Percentiles rank a stretch among this genome's conserved stretches.
Conservation (phyloP, 257 asterid species). For the Capsicum pubescens region DNA sequence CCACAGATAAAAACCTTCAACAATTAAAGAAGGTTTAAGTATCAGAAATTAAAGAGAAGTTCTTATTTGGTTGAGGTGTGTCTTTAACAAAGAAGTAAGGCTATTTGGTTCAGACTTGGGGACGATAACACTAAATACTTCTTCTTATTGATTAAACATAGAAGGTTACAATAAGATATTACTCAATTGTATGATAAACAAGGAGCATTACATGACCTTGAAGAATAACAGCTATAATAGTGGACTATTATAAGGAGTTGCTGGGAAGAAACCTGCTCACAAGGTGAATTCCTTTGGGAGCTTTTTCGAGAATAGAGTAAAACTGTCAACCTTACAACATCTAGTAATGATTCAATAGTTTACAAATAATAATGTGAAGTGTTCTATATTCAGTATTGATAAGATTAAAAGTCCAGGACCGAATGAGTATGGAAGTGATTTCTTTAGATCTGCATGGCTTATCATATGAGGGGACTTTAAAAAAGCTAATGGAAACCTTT, state of each 20-base stretch:
- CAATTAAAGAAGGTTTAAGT: neutral
- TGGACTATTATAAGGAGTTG: neutral
- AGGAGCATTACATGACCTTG: neutral
- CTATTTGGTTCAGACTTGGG: neutral
- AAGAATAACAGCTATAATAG: neutral
- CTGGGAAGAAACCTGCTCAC: neutral
- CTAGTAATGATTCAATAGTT: neutral
- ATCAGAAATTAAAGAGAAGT: neutral
- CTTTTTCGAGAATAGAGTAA: too few relatives aligned
- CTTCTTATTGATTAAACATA: neutral
- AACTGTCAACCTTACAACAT: neutral
- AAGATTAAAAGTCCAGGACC: too few relatives aligned
- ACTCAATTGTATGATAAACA: neutral
- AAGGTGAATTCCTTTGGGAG: neutral
- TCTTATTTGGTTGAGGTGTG: neutral
- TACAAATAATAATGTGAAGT: neutral
- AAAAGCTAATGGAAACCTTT: too few relatives aligned
- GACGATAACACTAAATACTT: too few relatives aligned
- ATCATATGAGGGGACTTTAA: too few relatives aligned
- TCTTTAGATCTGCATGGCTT: too few relatives aligned
- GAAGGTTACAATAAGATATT: neutral
- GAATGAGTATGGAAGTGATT: too few relatives aligned
- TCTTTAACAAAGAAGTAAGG: neutral
- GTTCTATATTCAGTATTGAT: too few relatives aligned
- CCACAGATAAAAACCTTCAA: neutral